phyloP scores from a whole-genome alignment of 148 eudicot genomes.

The Cornus florida region DNA sequence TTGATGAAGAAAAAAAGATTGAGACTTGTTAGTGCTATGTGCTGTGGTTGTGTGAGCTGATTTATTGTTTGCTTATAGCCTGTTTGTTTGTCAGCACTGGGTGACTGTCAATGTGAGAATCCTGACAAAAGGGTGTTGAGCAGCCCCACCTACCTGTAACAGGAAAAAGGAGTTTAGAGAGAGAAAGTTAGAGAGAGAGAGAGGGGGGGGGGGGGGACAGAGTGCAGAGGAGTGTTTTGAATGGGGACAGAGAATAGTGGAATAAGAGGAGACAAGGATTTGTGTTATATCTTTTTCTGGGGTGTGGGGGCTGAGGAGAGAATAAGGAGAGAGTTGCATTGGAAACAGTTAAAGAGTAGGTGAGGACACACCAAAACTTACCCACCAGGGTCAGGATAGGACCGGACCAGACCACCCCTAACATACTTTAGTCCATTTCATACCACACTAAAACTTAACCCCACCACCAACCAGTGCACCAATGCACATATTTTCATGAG shows the following conservation, averaged over 20 bases:
- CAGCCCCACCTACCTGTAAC: slow-evolving; percentile 60
- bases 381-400: slow-evolving; percentile 16
- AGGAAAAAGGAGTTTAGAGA: slow-evolving; percentile 9
- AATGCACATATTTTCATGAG: slow-evolving; percentile 23
- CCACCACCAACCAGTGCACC: slow-evolving; percentile 26
- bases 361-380: slow-evolving; percentile 32
- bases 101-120: slow-evolving; percentile 14
- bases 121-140: slow-evolving; percentile 61
- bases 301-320: slow-evolving; percentile 10
- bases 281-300: slow-evolving; percentile 26
- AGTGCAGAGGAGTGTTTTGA: slow-evolving; percentile 4
- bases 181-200: background rate
- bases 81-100: slow-evolving; percentile 15
- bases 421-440: slow-evolving; percentile 1
- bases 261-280: slow-evolving; percentile 32
- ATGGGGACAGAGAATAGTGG: slow-evolving; percentile 11
- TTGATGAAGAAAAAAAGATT: slow-evolving; percentile 1
- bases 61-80: slow-evolving; percentile 16
- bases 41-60: background rate
- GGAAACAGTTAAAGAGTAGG: slow-evolving; percentile 30
- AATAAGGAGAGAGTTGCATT: slow-evolving; percentile 5
- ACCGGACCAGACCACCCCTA: background rate
- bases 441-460: background rate
- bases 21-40: background rate
- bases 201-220: background rate